Base-by-base conservation (phyloP, 2,329 filamentous ascomycete species). In the Niveomyces coronatus region DNA sequence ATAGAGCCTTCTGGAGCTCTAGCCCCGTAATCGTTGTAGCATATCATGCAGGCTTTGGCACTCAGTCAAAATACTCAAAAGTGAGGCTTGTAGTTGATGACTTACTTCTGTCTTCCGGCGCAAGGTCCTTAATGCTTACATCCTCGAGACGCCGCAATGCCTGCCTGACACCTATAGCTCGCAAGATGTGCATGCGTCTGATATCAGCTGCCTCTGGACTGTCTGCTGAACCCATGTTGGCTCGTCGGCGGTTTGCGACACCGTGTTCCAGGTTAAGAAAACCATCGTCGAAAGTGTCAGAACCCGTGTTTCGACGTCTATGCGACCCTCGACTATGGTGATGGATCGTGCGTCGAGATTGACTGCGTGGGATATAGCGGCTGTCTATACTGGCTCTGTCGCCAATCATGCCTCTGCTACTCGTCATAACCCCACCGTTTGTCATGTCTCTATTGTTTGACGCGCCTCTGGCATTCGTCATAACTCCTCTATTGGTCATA, bases 11-110 rank as follows among this genome's bases (percentile, higher is more conserved):
- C 76, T 0, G 75, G 74, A 19, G 68, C 74, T 41, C 60, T 53
- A 11, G 67, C 60, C 23, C 72, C 73, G 47, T 70, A 79, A 8
- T 77, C 72, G 45, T 77, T 78, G 49, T 79, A 79, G 56, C 76
- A 80, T 42, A 80, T 80, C 15, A 73, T 65, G 49, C 76, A 80
- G 11, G 57, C 75, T 80, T 45, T 1, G 29, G 43, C 19, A 16
- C 6, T 28, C 40, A 34, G 5, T 36, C 33, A 27, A 28, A 19
- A 14, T 17, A 10, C 19, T 8, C 11, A 10, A 15, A 9, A 17
- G 22, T 4, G 15, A 28, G 19, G 2, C 6, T 9, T n/a, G 14
- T 30, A 8, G 34, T 53, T 17, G 52, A 45, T 34, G 2, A 56
- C 67, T 54, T 55, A 74, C 71, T 66, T 48, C 57, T 60, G 43